Evolutionary conservation across 2,329 filamentous ascomycete species (phyloP).

Genomic region (Paracamarosporium sp.): DNA sequence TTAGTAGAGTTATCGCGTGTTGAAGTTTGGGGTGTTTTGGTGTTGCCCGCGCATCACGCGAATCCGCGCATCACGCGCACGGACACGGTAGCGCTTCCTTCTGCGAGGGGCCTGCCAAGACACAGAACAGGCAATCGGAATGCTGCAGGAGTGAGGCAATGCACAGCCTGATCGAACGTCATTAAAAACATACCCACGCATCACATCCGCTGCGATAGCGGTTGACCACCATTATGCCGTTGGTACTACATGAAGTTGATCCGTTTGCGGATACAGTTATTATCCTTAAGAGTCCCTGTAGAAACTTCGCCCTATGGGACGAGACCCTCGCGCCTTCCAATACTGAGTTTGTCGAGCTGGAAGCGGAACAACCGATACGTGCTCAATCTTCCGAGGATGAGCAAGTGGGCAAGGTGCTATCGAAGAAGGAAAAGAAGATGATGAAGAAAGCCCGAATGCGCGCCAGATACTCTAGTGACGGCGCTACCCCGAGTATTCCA

Average conservation of each 20-base stretch:
- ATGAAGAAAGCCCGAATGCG: too few relatives aligned
- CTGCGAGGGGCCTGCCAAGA: not conserved
- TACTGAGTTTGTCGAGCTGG: not conserved
- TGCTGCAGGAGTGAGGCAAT: slow-evolving; percentile 4
- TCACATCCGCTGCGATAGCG: not conserved
- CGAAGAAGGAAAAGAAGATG: not conserved
- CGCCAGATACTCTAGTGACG: not conserved
- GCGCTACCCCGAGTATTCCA: not conserved
- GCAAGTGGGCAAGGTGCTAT: not conserved
- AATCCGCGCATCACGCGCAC: too few relatives aligned
- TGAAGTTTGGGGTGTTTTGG: too few relatives aligned
- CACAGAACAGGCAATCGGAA: not conserved
- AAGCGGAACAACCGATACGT: slow-evolving; percentile 7
- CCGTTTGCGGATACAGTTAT: slow-evolving; percentile 3
- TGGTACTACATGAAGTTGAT: not conserved
- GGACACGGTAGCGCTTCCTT: slow-evolving; percentile 7
- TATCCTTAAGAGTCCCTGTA: not conserved
- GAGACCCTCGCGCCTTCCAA: not conserved
- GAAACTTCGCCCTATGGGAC: not conserved
- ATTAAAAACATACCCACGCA: not conserved
- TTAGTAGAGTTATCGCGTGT: too few relatives aligned
- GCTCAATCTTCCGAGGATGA: slow-evolving; percentile 1
- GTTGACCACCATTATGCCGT: not conserved
- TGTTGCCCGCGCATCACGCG: too few relatives aligned
- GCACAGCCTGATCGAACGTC: slow-evolving; percentile 3